Evolutionary conservation across 2,329 filamentous ascomycete species (phyloP), one percentile per base, ranked within the genome.

Genomic region (Alternaria infectoria): DNA sequence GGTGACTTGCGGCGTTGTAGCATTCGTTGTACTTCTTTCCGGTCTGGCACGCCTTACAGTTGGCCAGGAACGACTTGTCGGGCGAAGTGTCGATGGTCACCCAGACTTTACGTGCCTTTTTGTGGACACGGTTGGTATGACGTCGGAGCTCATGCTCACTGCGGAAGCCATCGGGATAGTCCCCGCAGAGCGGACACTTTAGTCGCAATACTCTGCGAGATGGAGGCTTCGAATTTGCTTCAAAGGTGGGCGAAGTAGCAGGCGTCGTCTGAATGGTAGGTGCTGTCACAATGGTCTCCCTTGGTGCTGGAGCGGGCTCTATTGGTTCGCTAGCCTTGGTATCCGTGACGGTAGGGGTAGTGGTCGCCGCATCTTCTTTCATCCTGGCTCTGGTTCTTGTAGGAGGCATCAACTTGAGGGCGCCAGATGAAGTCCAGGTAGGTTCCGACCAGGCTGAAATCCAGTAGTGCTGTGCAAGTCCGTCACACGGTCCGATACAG

Each of bases 1-100:
- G 86, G 78, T 98, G 95, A 4, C 93, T 94, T 0, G 93, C 93
- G 1, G 93, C 94, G 73, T 97, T 97, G 81, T 98, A 97, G 81
- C 97, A 96, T 30, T 92, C 92, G 12, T 92, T 92, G 72, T 98
- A 98, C 68, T 87, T 87, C 83, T 97, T 97, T 57, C 86, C 83
- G 17, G 86, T 86, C 54, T 86, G 86, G 79, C 95, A 98, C 30
- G 91, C 87, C 80, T 97, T 97, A 86, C 94, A 97, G 67, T 92
- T 91, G 28, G 85, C 84, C 21, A 97, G 86, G 43, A 93, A 90
- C 78, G 86, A 80, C 86, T 86, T 80, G 82, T 88, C 79, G 68
- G 86, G 76, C 80, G 87, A 83, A 28, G 86, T 87, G 70, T 90
- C 88, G 56, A 87, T 83, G 73, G 88, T 89, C 44, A 90, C 84